These are phyloP conservation scores for Phytophthora litchii DNA, from an alignment of 352 stramenopile species.

Conservation along the genomic window DNA sequence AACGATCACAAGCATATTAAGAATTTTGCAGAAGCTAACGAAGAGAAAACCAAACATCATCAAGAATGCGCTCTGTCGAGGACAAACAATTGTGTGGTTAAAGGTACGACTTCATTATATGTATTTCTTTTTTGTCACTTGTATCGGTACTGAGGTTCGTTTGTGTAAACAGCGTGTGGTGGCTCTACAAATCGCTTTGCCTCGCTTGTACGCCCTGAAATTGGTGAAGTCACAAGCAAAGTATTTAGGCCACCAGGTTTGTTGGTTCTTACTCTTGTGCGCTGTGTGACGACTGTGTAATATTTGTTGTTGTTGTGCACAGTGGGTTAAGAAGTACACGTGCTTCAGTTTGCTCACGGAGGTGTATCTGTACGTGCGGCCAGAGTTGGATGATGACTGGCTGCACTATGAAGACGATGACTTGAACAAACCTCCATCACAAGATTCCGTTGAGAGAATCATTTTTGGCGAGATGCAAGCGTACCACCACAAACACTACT, in stretches of 20 bases:
- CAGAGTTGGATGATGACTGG: conserved; percentile 83
- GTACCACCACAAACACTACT: conserved; percentile 89
- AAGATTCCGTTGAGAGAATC: conserved; percentile 78
- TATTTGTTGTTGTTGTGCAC: conserved; percentile 13
- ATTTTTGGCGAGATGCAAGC: conserved; percentile 86
- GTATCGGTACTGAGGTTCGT: background rate
- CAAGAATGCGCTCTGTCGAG: conserved; percentile 76
- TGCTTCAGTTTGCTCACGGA: conserved; percentile 80
- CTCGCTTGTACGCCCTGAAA: conserved; percentile 80
- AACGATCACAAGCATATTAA: conserved; percentile 78
- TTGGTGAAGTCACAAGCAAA: conserved; percentile 87
- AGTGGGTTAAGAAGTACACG: conserved; percentile 89
- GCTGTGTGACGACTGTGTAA: conserved; percentile 1
- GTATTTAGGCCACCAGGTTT: conserved; percentile 79
- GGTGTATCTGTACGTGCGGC: conserved; percentile 79
- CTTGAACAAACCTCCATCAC: conserved; percentile 64
- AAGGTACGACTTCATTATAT: conserved; percentile 45
- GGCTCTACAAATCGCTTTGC: conserved; percentile 66
- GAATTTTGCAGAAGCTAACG: conserved; percentile 83
- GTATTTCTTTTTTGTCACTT: conserved; percentile 3
- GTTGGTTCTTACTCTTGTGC: conserved; percentile 5
- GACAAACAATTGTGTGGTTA: conserved; percentile 81
- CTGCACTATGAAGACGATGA: conserved; percentile 84
- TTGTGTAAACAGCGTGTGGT: conserved; percentile 57
- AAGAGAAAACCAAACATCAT: conserved; percentile 89